Base-by-base conservation (phyloP, 805 yeast genomes). In the Saccharomycopsis sp. region DNA sequence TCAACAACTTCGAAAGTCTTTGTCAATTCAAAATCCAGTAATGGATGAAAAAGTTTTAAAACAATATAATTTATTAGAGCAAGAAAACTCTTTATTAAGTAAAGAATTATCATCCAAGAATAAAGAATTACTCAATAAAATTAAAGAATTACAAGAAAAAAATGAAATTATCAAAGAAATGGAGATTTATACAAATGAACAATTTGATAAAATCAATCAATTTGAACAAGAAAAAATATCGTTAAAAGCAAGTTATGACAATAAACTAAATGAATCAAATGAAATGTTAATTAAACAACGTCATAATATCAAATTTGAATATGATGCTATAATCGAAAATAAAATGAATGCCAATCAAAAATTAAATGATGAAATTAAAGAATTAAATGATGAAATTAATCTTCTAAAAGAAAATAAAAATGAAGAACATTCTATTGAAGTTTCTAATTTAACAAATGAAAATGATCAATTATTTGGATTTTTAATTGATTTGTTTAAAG, bases 271-370 rank as follows among this genome's bases (percentile, higher is more conserved):
- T 17, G 43, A 42, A 31, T 15, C 36, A 15, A 42, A 42, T 28
- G 28, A 42, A 31, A 35, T 35, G 19, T 27, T 42, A 8, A 26
- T 42, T n/a, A 40, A 39, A 26, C 43, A 42, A 25, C 31, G 40
- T 9, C 37, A 39, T n/a, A 38, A 45, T 25, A 41, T 41, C 26
- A 41, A 45, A 28, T 45, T 41, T 31, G 48, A 41, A 25, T 41
- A 41, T 36, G 48, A 41, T 36, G 48, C 48, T n/a, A 44, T 44
- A 25, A 44, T 44, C 17, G 47, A 44, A 34, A 40, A 37, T 27
- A 44, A 44, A 21, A 40, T 44, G 36, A 40, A 37, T 5, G 45
- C 39, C 3, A 31, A 37, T n/a, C 36, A 40, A 26, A 33, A 33
- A 15, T 31, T 44, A 17, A 20, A 14, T 4, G 18, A 33, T 12